A percentile compares a stretch with the other conserved stretches of the same genome.
These are phyloP conservation scores for Phytopythium vexans DNA, from an alignment of 352 stramenopile species.

Conservation along the genomic window DNA sequence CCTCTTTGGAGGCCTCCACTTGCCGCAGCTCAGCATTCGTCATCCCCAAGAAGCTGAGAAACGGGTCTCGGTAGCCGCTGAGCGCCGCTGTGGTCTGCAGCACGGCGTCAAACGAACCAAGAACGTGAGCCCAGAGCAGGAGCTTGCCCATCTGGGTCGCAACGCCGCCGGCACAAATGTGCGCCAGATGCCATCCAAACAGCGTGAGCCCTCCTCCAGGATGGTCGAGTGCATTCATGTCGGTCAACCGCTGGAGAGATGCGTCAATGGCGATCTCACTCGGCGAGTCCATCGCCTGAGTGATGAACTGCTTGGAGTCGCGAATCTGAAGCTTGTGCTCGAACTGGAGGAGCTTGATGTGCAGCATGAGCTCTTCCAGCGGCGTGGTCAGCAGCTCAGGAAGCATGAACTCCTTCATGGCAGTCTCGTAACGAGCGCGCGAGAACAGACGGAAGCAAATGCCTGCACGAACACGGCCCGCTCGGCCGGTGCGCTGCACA, in stretches of 20 bases:
- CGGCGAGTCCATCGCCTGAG: constrained; percentile 92
- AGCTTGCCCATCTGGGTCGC: constrained; percentile 71
- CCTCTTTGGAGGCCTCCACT: constrained; percentile 52
- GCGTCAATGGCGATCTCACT: constrained; percentile 88
- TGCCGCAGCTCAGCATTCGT: constrained; percentile 47
- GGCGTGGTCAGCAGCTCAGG: constrained; percentile 71
- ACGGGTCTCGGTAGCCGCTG: constrained; percentile 74
- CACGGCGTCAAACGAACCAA: constrained; percentile 60
- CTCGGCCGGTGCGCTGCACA: constrained; percentile 90
- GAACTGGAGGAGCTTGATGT: constrained; percentile 75
- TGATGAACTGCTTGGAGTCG: constrained; percentile 84
- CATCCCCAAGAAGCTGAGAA: constrained; percentile 72
- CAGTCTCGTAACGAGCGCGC: constrained; percentile 48
- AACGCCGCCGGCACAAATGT: constrained; percentile 66
- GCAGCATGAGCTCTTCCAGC: constrained; percentile 69
- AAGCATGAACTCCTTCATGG: constrained; percentile 76
- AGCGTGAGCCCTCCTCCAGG: constrained; percentile 39
- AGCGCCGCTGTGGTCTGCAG: constrained; percentile 67
- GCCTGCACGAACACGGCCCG: constrained; percentile 91
- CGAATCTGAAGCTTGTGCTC: constrained; percentile 72
- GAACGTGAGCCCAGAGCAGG: constrained; percentile 64
- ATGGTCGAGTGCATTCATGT: constrained; percentile 70
- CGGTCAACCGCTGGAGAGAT: constrained; percentile 83
- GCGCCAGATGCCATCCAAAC: constrained; percentile 70
- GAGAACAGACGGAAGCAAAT: constrained; percentile 91